These are phyloP conservation scores for Solanum stenotomum DNA, from an alignment of 257 asterid species.

Conservation along the genomic window DNA sequence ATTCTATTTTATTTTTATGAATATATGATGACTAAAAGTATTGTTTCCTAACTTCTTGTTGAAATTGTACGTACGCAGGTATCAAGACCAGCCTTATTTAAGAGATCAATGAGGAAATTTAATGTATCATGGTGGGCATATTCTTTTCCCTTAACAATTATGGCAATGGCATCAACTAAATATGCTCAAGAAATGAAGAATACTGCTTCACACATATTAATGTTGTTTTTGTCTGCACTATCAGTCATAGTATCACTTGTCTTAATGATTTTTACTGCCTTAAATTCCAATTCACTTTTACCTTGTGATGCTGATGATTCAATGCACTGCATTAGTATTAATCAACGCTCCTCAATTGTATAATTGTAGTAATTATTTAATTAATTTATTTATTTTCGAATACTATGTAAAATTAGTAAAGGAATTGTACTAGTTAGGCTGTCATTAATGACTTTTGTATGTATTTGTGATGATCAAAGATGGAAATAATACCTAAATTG, in stretches of 20 bases:
- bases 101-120: conserved; percentile 9
- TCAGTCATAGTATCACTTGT: conserved; percentile 2
- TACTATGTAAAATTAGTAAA: not conserved
- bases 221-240: conserved; percentile 1
- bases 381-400: not conserved
- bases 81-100: conserved; percentile 7
- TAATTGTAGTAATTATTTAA: not conserved
- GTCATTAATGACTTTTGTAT: not conserved
- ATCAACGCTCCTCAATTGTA: not conserved
- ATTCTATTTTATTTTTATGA: not conserved
- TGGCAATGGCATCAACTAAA: conserved; percentile 6
- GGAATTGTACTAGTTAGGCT: not conserved
- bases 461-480: not conserved
- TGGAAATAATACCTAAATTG: not conserved
- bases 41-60: not conserved
- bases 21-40: not conserved
- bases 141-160: conserved; percentile 2
- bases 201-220: conserved; percentile 1
- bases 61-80: not conserved
- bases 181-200: conserved; percentile 6
- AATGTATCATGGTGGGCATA: conserved; percentile 14
- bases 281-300: not conserved
- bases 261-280: not conserved
- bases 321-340: not conserved
- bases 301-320: not conserved